Percentiles rank a stretch among this genome's conserved stretches.
Evolutionary conservation across 805 yeast species (phyloP).

Genomic region (Hanseniaspora mollemarum): DNA sequence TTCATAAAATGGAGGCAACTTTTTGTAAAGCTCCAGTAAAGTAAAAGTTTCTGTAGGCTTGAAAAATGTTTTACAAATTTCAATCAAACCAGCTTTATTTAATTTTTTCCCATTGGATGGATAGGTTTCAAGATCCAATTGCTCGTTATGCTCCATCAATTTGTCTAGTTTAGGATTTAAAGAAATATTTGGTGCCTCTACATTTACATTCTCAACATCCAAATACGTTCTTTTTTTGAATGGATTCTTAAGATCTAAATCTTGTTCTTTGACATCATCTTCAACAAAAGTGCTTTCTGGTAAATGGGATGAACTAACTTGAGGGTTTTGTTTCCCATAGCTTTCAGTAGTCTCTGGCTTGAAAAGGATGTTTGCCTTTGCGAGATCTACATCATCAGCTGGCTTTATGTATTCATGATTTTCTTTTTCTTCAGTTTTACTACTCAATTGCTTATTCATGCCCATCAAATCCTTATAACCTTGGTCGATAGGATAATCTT

Average conservation of each 20-base stretch:
- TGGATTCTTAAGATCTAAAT: no score
- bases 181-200: constrained; percentile 8
- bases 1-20: constrained; percentile 30
- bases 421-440: constrained; percentile 21
- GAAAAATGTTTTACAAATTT: constrained; percentile 33
- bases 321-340: neutral
- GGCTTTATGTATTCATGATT: constrained; percentile 20
- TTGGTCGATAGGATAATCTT: constrained; percentile 54
- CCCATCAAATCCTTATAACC: constrained; percentile 48
- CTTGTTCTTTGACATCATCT: neutral
- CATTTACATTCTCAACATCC: neutral
- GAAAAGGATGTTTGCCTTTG: constrained; percentile 25
- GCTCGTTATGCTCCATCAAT: neutral
- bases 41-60: constrained; percentile 37
- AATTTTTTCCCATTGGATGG: neutral
- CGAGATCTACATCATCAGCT: constrained; percentile 26
- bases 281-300: constrained; percentile 14
- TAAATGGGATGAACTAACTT: neutral
- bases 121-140: constrained; percentile 8
- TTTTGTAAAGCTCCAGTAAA: constrained; percentile 35
- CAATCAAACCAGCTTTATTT: constrained; percentile 16
- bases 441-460: constrained; percentile 35
- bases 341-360: constrained; percentile 15
- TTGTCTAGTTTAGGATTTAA: constrained; percentile 12
- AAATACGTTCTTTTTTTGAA: neutral